These are phyloP conservation scores for Coemansia sp. DNA, from an alignment of 192 early-diverging fungal genomes.

Conservation along the genomic window DNA sequence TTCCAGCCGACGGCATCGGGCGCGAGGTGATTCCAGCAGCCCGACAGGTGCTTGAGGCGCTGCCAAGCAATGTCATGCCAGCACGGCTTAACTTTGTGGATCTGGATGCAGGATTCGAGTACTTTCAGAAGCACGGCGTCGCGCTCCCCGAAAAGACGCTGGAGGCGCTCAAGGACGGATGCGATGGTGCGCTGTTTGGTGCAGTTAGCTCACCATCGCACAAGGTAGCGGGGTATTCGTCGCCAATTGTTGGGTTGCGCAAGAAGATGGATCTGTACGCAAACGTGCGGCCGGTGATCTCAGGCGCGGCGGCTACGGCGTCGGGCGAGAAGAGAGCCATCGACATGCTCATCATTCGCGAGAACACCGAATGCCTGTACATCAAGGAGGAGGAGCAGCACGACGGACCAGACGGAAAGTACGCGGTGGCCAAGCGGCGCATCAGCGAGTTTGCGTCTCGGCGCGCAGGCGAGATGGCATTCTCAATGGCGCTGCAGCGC, in stretches of 20 bases:
- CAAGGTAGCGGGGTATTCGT: slow-evolving; percentile 97
- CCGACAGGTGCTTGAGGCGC: slow-evolving; percentile 79
- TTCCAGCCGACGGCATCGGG: slow-evolving; percentile 97
- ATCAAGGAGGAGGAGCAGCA: slow-evolving; percentile 57
- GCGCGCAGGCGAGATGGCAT: slow-evolving; percentile 88
- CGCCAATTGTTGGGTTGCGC: slow-evolving; percentile 94
- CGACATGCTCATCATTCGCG: slow-evolving; percentile 96
- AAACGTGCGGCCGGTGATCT: slow-evolving; percentile 91
- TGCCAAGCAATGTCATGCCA: slow-evolving; percentile 54
- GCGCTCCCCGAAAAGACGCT: slow-evolving; percentile 90
- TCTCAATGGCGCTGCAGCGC: slow-evolving; percentile 86
- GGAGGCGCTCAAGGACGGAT: slow-evolving; percentile 73
- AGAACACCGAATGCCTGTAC: slow-evolving; percentile 95
- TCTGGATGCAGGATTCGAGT: slow-evolving; percentile 93
- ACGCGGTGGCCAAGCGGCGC: slow-evolving; percentile 79
- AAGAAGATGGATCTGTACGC: slow-evolving; percentile 96
- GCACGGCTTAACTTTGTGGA: slow-evolving; percentile 77
- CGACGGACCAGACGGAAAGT: slow-evolving; percentile 59
- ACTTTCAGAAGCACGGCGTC: slow-evolving; percentile 90
- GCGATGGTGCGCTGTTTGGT: slow-evolving; percentile 94
- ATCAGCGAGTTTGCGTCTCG: slow-evolving; percentile 88
- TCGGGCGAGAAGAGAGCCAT: slow-evolving; percentile 63
- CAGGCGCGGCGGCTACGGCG: slow-evolving; percentile 60
- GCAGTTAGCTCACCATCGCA: slow-evolving; percentile 98
- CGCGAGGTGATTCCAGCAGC: slow-evolving; percentile 97